phyloP scores from a whole-genome alignment of 768 basidiomycete genomes.

The Rossbeevera mucosa region DNA sequence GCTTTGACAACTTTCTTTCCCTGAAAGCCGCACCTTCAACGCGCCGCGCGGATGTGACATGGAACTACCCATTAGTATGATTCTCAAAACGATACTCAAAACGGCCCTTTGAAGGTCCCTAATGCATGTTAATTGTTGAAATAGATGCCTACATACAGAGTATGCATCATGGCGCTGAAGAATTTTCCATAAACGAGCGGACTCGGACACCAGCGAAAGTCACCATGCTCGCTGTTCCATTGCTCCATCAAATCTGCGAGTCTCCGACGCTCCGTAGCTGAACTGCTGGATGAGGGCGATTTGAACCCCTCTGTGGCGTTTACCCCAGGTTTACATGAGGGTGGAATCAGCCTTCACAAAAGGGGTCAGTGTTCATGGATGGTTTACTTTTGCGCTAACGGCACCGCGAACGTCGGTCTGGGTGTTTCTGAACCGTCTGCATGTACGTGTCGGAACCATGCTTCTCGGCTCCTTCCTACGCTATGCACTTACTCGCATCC shows the following conservation, averaged over 20 bases:
- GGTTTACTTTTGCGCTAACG: neutral
- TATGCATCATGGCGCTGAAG: neutral
- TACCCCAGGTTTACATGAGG: constrained; percentile 64
- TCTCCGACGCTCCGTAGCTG: constrained; percentile 75
- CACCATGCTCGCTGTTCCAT: constrained; percentile 82
- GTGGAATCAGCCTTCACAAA: constrained; percentile 90
- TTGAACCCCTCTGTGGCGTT: constrained; percentile 78
- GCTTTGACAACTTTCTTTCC: neutral
- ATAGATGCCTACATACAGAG: neutral
- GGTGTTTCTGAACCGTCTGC: constrained; percentile 66
- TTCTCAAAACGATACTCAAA: too few species aligned
- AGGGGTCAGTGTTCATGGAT: constrained; percentile 50
- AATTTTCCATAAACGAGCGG: neutral
- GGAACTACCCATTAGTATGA: too few species aligned
- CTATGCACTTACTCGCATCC: too few species aligned
- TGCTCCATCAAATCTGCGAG: constrained; percentile 90
- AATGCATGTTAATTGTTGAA: neutral
- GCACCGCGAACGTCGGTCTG: neutral
- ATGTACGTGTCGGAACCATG: constrained; percentile 41
- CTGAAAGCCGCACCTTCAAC: neutral
- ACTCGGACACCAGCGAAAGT: constrained; percentile 66
- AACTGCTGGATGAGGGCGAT: constrained; percentile 60
- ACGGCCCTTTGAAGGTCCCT: too few species aligned
- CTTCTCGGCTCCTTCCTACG: neutral
- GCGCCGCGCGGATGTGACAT: neutral